A percentile compares a stretch with the other conserved stretches of the same genome.
These are phyloP conservation scores for Pseudogymnoascus verrucosus DNA, from an alignment of 2,329 filamentous ascomycete species.

Conservation along the genomic window DNA sequence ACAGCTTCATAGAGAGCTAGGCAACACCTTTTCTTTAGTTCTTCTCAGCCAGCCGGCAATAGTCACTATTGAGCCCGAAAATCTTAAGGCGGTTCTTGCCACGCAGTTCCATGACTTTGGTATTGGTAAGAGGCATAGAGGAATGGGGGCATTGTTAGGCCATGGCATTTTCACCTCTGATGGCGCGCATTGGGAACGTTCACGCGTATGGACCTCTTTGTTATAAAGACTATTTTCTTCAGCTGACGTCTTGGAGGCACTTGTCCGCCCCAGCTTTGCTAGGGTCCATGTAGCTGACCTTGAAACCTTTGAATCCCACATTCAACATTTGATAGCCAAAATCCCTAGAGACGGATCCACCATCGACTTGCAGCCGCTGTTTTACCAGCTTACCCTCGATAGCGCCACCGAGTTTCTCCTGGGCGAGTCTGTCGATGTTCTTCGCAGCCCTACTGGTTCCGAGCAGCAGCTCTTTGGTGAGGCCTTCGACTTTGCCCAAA, in stretches of 20 bases:
- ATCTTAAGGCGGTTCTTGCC: constrained; percentile 48
- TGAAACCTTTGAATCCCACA: constrained; percentile 62
- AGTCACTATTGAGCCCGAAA: constrained; percentile 29
- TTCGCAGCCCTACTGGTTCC: constrained; percentile 13
- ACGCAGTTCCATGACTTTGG: constrained; percentile 43
- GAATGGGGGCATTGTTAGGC: constrained; percentile 30
- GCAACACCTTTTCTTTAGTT: not conserved
- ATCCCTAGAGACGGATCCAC: constrained; percentile 26
- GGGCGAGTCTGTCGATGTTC: constrained; percentile 42
- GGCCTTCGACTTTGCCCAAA: constrained; percentile 33
- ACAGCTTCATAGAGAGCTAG: not conserved
- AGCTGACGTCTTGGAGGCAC: constrained; percentile 20
- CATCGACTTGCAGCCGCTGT: constrained; percentile 53
- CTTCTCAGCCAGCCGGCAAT: not conserved
- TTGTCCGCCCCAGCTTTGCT: constrained; percentile 48
- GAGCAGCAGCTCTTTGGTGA: constrained; percentile 31
- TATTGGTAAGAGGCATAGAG: constrained; percentile 36
- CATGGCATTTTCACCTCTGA: constrained; percentile 27
- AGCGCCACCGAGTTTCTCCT: constrained; percentile 45
- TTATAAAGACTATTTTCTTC: constrained; percentile 7
- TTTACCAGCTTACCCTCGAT: constrained; percentile 56
- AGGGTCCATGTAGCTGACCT: constrained; percentile 56
- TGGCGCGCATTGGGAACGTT: constrained; percentile 23
- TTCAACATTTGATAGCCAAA: constrained; percentile 49
- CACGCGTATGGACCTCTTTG: not conserved